Conservation (phyloP, 257 asterid genomes). For the Przewalskia tangutica region DNA sequence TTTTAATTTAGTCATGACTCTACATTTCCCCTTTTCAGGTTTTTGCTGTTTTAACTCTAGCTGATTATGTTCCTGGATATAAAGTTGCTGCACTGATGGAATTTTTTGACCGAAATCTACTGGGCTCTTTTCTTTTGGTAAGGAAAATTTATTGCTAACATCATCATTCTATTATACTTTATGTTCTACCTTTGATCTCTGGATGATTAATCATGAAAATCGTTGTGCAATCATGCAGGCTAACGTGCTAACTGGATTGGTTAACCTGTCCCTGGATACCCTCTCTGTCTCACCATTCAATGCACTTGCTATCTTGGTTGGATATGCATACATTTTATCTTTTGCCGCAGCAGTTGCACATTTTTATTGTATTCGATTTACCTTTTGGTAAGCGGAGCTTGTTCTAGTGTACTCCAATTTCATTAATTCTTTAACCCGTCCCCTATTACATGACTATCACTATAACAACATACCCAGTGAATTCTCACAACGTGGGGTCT, state of each 20-base stretch:
- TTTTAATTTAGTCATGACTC: neutral
- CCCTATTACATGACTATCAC: neutral
- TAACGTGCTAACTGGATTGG: slow-evolving; percentile 66
- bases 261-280: slow-evolving; percentile 68
- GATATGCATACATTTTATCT: slow-evolving; percentile 43
- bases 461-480: no score
- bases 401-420: neutral
- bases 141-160: slow-evolving; percentile 13
- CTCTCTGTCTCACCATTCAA: slow-evolving; percentile 38
- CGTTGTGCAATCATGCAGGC: slow-evolving; percentile 44
- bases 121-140: slow-evolving; percentile 86
- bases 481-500: no score
- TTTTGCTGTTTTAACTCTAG: slow-evolving; percentile 50
- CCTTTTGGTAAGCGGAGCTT: slow-evolving; percentile 59
- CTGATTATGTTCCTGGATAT: slow-evolving; percentile 34
- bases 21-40: slow-evolving; percentile 33
- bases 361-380: slow-evolving; percentile 50
- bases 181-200: neutral
- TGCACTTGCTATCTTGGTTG: slow-evolving; percentile 55
- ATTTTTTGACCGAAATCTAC: slow-evolving; percentile 54
- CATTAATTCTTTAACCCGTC: neutral
- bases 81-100: slow-evolving; percentile 50
- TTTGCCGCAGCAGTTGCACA: slow-evolving; percentile 43
- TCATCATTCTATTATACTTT: neutral
- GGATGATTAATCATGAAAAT: neutral